Evolutionary conservation across 202 grass and related monocot species (phyloP).

Genomic region (Miscanthus sacchariflorus): DNA sequence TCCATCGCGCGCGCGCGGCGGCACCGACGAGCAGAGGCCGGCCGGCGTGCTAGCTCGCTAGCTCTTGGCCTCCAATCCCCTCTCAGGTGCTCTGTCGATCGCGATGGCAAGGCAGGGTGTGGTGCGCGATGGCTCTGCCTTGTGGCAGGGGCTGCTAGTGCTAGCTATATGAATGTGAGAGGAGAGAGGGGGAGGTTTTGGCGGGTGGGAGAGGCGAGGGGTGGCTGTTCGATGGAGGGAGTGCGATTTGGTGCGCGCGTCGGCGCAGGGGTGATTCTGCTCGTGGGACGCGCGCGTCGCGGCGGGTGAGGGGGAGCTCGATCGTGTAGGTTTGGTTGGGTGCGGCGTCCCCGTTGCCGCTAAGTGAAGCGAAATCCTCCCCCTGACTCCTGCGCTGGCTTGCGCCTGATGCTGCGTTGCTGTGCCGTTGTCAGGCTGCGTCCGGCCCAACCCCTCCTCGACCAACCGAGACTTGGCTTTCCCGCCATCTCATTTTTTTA

Average conservation of each 20-base stretch:
- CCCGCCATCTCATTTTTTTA: slow-evolving; percentile 48
- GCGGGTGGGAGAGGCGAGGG: slow-evolving; percentile 56
- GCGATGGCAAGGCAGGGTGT: neutral
- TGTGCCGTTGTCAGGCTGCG: slow-evolving; percentile 48
- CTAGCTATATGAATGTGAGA: slow-evolving; percentile 52
- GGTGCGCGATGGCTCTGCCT: slow-evolving; percentile 39
- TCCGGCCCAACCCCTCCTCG: slow-evolving; percentile 33
- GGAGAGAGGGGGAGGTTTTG: slow-evolving; percentile 18
- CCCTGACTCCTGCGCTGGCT: slow-evolving; percentile 18
- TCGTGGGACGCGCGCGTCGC: slow-evolving; percentile 29
- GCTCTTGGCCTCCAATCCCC: neutral
- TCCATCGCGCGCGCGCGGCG: slow-evolving; percentile 56
- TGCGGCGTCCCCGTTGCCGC: slow-evolving; percentile 98
- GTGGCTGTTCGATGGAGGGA: slow-evolving; percentile 43
- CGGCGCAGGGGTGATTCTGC: neutral
- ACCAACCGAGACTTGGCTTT: slow-evolving; percentile 65
- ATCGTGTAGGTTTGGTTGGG: slow-evolving; percentile 48
- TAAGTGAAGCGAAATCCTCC: slow-evolving; percentile 78
- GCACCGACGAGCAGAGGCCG: neutral
- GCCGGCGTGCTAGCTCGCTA: neutral
- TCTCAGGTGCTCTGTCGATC: too few species aligned
- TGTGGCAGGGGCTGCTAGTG: slow-evolving; percentile 49
- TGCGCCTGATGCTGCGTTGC: slow-evolving; percentile 23
- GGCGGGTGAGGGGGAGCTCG: slow-evolving; percentile 60
- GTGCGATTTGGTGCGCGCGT: slow-evolving; percentile 35